Evolutionary conservation across 1,139 yeast genomes (phyloP).

Genomic region (Suhomyces bribrorum): DNA sequence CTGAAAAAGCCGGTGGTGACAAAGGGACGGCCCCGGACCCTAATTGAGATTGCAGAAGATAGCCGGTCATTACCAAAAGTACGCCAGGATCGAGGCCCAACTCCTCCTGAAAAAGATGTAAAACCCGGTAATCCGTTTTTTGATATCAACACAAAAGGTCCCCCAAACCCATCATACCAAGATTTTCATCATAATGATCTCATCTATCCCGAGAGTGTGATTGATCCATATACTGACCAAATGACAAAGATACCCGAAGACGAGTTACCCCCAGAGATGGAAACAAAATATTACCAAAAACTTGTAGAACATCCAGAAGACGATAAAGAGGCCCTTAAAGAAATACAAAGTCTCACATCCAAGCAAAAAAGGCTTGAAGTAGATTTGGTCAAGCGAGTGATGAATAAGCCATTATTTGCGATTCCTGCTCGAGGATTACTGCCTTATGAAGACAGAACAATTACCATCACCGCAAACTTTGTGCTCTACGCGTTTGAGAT

Average conservation of each 20-base stretch:
- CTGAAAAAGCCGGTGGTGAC: constrained; percentile 7
- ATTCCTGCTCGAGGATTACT: constrained; percentile 16
- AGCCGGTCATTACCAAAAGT: constrained; percentile 6
- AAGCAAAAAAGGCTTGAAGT: constrained; percentile 30
- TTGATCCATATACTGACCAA: constrained; percentile 7
- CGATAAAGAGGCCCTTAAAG: constrained; percentile 2
- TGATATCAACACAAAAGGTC: background rate
- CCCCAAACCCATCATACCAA: constrained; percentile 9
- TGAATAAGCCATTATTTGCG: constrained; percentile 37
- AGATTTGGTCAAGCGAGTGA: constrained; percentile 35
- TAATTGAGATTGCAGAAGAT: constrained; percentile 12
- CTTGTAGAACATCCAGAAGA: constrained; percentile 1
- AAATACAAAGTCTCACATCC: constrained; percentile 24
- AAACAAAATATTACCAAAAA: constrained; percentile 17
- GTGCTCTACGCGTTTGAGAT: constrained; percentile 39
- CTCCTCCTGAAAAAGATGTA: constrained; percentile 12
- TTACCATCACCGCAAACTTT: constrained; percentile 32
- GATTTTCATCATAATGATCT: constrained; percentile 8
- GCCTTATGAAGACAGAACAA: constrained; percentile 19
- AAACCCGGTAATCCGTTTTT: background rate
- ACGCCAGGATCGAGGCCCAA: constrained; percentile 8
- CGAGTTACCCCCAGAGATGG: constrained; percentile 26
- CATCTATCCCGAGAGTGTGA: constrained; percentile 11
- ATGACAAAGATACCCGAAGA: constrained; percentile 7
- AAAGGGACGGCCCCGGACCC: constrained; percentile 4